phyloP scores from a whole-genome alignment of 305 asterid genomes.

The Caryopteris hybrid region DNA sequence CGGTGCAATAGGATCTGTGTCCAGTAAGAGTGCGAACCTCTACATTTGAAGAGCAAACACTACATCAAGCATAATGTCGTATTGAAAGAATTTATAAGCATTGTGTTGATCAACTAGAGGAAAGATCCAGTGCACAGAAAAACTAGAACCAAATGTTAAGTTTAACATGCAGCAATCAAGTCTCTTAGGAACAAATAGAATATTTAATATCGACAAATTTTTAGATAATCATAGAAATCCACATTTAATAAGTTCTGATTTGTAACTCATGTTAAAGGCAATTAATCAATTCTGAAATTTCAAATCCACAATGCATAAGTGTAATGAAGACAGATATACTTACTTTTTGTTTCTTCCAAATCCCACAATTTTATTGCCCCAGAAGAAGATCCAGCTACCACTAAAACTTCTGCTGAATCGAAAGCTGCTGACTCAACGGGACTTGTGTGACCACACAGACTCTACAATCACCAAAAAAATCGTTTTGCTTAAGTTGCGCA shows the following conservation, averaged over 20 bases:
- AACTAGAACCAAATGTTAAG: background rate
- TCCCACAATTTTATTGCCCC: conserved; percentile 98
- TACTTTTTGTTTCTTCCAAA: conserved; percentile 92
- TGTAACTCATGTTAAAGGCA: background rate
- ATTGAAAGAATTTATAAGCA: background rate
- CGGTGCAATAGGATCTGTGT: conserved; percentile 97
- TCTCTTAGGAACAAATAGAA: no score
- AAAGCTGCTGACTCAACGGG: conserved; percentile 94
- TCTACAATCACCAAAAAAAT: conserved; percentile 44
- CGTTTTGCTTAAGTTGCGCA: conserved; percentile 20
- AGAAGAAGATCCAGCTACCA: conserved; percentile 93
- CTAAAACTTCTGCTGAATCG: conserved; percentile 84
- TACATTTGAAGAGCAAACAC: conserved; percentile 55
- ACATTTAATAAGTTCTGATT: background rate
- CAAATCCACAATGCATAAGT: background rate
- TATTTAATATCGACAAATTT: background rate
- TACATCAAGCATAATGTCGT: conserved; percentile 32
- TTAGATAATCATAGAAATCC: background rate
- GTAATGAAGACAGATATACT: conserved; percentile 25
- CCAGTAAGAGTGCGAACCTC: conserved; percentile 98
- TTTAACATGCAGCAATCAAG: background rate
- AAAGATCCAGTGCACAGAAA: background rate
- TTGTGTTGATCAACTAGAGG: background rate
- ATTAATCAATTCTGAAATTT: background rate
- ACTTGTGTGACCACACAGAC: conserved; percentile 86